A percentile compares a stretch with the other conserved stretches of the same genome.
These are phyloP conservation scores for Dalbergia oliveri DNA, from an alignment of 306 rosid species.

Conservation along the genomic window DNA sequence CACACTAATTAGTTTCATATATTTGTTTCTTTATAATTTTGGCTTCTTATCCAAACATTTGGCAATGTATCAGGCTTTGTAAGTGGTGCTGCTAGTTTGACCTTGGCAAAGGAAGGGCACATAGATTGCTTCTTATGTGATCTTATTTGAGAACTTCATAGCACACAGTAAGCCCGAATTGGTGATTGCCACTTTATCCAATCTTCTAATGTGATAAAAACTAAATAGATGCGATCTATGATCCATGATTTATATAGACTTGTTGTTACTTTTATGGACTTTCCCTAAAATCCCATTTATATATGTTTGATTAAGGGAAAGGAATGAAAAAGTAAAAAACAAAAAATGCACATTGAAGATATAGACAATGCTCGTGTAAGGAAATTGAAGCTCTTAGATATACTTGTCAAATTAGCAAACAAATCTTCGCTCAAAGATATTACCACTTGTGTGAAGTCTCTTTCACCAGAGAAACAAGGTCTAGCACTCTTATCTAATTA, in stretches of 20 bases:
- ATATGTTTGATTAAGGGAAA: constrained; percentile 13
- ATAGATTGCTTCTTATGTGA: constrained; percentile 27
- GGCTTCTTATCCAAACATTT: constrained; percentile 56
- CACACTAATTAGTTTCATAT: constrained; percentile 48
- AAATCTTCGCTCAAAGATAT: constrained; percentile 5
- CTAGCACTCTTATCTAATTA: neutral
- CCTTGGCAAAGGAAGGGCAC: constrained; percentile 54
- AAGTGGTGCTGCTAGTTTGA: constrained; percentile 52
- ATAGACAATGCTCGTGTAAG: neutral
- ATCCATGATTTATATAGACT: neutral
- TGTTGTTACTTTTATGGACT: constrained; percentile 33
- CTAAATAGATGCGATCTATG: constrained; percentile 22
- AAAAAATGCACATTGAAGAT: constrained; percentile 39
- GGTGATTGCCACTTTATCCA: constrained; percentile 37
- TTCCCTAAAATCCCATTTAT: neutral
- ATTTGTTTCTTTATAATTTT: constrained; percentile 52
- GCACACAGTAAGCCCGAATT: constrained; percentile 34
- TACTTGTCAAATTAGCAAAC: constrained; percentile 6
- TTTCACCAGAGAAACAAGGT: constrained; percentile 42
- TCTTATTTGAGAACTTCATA: constrained; percentile 26
- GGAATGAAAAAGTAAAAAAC: constrained; percentile 34
- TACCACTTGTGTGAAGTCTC: constrained; percentile 35
- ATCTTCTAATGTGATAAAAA: constrained; percentile 2
- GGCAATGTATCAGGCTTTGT: constrained; percentile 50
- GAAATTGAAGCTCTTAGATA: constrained; percentile 4